These are phyloP conservation scores for Biscogniauxia marginata DNA, from an alignment of 2,329 filamentous ascomycete species.

Conservation along the genomic window DNA sequence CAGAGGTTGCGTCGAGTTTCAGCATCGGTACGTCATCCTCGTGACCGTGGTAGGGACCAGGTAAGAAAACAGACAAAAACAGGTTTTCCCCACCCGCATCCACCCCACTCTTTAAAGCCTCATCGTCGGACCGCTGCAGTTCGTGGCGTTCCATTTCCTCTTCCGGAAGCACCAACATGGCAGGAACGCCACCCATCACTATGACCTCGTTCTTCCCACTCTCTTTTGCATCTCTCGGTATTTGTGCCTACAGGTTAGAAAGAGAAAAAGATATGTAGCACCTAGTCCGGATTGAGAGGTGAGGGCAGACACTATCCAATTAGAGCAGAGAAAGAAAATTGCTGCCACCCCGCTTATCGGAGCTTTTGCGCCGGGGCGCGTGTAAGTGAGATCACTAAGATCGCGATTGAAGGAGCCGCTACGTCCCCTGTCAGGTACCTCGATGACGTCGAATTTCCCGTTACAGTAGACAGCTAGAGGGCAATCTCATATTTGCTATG, in stretches of 20 bases:
- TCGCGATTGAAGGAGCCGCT: neutral
- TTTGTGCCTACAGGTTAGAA: no score
- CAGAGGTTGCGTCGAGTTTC: no score
- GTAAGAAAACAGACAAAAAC: neutral
- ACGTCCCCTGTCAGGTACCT: neutral
- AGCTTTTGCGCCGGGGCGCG: neutral
- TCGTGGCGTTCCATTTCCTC: neutral
- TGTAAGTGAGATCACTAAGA: neutral
- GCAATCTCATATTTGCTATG: no score
- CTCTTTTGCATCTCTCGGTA: no score
- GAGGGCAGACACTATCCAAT: no score
- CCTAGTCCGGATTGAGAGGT: no score
- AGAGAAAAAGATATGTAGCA: no score
- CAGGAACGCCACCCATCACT: neutral
- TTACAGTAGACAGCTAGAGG: no score
- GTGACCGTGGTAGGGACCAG: no score
- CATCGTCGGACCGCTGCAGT: neutral
- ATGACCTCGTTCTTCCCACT: neutral
- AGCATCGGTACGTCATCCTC: no score
- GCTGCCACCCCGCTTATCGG: no score
- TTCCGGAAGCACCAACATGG: neutral
- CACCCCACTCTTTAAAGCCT: neutral
- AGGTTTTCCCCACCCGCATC: neutral
- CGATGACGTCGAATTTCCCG: neutral
- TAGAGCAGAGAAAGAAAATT: no score